Base-by-base conservation (phyloP, 2,329 filamentous ascomycete genomes). In the Fusarium fujikuroi region DNA sequence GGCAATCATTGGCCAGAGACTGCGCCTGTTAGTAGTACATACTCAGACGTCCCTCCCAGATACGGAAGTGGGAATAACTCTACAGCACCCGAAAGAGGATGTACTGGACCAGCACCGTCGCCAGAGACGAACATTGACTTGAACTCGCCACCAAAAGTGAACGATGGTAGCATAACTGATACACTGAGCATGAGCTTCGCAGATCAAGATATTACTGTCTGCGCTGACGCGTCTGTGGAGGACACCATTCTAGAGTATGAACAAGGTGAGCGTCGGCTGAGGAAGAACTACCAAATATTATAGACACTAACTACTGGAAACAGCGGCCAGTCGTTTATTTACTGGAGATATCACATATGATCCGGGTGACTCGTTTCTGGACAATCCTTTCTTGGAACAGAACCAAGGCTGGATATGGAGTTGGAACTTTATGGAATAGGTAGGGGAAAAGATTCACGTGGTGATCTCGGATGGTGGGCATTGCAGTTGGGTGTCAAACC, bases 361-460 rank as follows among this genome's bases (percentile, higher is more conserved):
- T 16, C 18, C n/a, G 9, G 1, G 23, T 28, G 49, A 53, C 7
- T 25, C 49, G 1, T 12, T 53, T 16, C 23, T 37, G 3, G 32
- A 37, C 2, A 37, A 53, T 2, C 19, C 23, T 0, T 28, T 37
- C 14, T 21, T 28, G 0, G 18, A 36, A 9, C 18, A 53, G 1
- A 37, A 16, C 2, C 49, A 53, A 37, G 32, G 34, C 32, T 53
- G 49, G 49, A 53, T 53, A 53, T 53, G 50, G 50, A 7, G 34
- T 25, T 53, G 50, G 34, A 37, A 37, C 10, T 53, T 53, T 37
- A 2, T 52, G 0, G 32, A 37, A 3, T 36, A 52, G 16, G n/a
- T 1, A n/a, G 3, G 1, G 3, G 10, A 9, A 9, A 37, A 4
- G 4, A 16, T 23, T 2, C 9, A 2, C 5, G 11, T 2, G 9